Percentiles rank a stretch among this genome's conserved stretches.
Evolutionary conservation across 805 yeast species (phyloP).

Genomic region (Cyberlindnera nakhonratchasimensis): DNA sequence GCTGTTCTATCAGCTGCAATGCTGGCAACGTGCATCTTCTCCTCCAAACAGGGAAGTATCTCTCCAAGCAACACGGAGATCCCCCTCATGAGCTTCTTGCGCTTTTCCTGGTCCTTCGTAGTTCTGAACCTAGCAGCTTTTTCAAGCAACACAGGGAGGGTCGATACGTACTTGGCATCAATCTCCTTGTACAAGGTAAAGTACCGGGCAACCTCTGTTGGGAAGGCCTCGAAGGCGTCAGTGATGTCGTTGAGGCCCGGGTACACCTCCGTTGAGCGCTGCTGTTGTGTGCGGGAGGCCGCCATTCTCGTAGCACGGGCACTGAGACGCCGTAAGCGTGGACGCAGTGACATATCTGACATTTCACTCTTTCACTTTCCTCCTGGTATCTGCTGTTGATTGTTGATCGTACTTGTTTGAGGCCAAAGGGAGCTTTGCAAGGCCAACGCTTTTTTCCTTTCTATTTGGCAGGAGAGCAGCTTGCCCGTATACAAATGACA

Average conservation of each 20-base stretch:
- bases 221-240: constrained; percentile 89
- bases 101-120: constrained; percentile 4
- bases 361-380: background rate
- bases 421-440: too few relatives aligned
- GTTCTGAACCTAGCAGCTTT: constrained; percentile 48
- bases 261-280: constrained; percentile 39
- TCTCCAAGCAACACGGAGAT: constrained; percentile 50
- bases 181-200: constrained; percentile 87
- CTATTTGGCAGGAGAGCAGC: background rate
- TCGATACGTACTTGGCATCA: constrained; percentile 85
- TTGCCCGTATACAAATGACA: constrained; percentile 3
- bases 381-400: background rate
- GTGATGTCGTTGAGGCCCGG: constrained; percentile 91
- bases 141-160: constrained; percentile 62
- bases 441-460: background rate
- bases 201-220: constrained; percentile 76
- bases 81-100: constrained; percentile 30
- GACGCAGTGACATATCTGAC: constrained; percentile 31
- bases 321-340: constrained; percentile 33
- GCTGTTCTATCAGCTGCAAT: constrained; percentile 77
- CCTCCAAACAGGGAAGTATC: constrained; percentile 88
- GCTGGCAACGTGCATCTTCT: constrained; percentile 95
- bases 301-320: constrained; percentile 13
- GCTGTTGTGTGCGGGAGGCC: constrained; percentile 16
- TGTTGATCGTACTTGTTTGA: background rate